A percentile compares a stretch with the other conserved stretches of the same genome.
These are phyloP conservation scores for Aureobasidium zeae DNA, from an alignment of 2,329 filamentous ascomycete genomes.

Conservation along the genomic window DNA sequence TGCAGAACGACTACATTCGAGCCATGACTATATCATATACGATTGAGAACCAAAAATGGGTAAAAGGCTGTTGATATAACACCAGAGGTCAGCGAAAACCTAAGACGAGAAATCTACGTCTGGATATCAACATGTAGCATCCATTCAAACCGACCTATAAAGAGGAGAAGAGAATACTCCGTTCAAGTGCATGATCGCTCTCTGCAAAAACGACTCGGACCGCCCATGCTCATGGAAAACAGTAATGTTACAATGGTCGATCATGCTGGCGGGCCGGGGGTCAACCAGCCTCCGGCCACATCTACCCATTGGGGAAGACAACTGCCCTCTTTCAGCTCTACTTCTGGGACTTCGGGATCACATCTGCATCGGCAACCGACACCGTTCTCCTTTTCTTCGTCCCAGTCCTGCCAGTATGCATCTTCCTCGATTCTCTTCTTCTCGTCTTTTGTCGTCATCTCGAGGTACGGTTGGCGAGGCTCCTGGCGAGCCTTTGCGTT, in stretches of 20 bases:
- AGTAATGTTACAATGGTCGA: conserved; percentile 12
- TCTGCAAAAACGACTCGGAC: conserved; percentile 12
- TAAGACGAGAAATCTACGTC: conserved; percentile 7
- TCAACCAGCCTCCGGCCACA: conserved; percentile 79
- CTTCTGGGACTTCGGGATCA: conserved; percentile 94
- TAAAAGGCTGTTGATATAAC: conserved; percentile 6
- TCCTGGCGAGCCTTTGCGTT: conserved; percentile 88
- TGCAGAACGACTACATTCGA: too few relatives aligned
- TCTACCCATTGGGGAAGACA: conserved; percentile 96
- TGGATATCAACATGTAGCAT: conserved; percentile 14
- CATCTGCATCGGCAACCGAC: conserved; percentile 94
- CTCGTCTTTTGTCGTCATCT: conserved; percentile 37
- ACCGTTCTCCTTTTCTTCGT: conserved; percentile 84
- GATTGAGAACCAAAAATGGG: conserved; percentile 5
- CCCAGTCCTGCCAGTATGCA: conserved; percentile 86
- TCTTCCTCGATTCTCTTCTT: conserved; percentile 85
- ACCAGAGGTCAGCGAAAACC: conserved; percentile 12
- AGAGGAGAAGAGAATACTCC: conserved; percentile 15
- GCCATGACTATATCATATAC: conserved; percentile 15
- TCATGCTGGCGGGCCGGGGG: conserved; percentile 20
- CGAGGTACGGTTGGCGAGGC: conserved; percentile 64
- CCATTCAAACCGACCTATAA: conserved; percentile 10
- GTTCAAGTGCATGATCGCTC: conserved; percentile 14
- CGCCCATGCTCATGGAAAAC: conserved; percentile 13
- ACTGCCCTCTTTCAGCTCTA: conserved; percentile 94